phyloP scores from a whole-genome alignment of 2,329 filamentous ascomycete species.

The Fusarium redolens region DNA sequence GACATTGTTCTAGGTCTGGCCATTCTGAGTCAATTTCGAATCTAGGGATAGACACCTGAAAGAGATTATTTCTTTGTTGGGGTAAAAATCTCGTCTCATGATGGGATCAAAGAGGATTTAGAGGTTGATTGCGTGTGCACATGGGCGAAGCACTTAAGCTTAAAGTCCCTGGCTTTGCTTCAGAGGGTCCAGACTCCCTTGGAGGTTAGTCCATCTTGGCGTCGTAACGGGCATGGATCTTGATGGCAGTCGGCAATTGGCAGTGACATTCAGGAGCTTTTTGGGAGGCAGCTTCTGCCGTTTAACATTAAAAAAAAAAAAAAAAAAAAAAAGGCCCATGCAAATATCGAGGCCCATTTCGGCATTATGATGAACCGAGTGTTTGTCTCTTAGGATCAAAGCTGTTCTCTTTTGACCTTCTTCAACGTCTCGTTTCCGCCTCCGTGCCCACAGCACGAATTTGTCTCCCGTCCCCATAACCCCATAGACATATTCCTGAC shows the following conservation, averaged over 20 bases:
- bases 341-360: conserved; percentile 18
- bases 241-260: not conserved
- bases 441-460: conserved; percentile 4
- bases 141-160: conserved; percentile 39
- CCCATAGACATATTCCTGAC: not conserved
- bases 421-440: not conserved
- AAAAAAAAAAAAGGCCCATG: not conserved
- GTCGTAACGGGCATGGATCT: not conserved
- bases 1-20: conserved; percentile 6
- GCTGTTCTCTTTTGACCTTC: conserved; percentile 15
- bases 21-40: not conserved
- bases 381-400: not conserved
- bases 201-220: conserved; percentile 27
- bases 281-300: not conserved
- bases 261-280: conserved; percentile 4
- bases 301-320: not conserved
- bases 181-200: conserved; percentile 11
- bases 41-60: not conserved
- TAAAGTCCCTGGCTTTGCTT: conserved; percentile 23
- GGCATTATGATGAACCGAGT: not conserved
- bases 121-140: conserved; percentile 25
- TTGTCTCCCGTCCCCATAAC: not conserved
- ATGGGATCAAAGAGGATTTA: not conserved
- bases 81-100: not conserved
- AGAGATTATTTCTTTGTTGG: not conserved